A percentile compares a stretch with the other conserved stretches of the same genome.
phyloP scores from a whole-genome alignment of 495 filamentous ascomycete genomes.

The Neurospora terricola region DNA sequence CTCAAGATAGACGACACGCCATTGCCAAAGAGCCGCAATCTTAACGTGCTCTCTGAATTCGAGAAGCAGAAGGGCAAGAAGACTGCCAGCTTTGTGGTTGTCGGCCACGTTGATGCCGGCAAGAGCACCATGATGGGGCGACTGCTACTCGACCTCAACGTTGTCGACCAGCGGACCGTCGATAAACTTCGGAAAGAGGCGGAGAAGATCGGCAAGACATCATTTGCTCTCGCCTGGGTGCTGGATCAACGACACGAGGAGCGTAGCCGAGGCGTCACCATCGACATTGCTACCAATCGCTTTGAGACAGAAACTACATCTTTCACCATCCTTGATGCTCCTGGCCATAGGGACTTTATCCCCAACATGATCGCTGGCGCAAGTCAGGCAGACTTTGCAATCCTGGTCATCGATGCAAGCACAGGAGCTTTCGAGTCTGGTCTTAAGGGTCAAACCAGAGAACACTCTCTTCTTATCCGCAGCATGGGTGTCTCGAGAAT shows the following conservation, averaged over 20 bases:
- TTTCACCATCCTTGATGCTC: slow-evolving; percentile 93
- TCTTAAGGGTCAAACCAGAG: slow-evolving; percentile 86
- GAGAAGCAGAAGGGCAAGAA: slow-evolving; percentile 66
- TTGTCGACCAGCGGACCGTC: slow-evolving; percentile 76
- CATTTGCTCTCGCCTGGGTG: slow-evolving; percentile 94
- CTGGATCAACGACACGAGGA: slow-evolving; percentile 86
- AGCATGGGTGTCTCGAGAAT: slow-evolving; percentile 86
- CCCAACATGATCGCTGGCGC: slow-evolving; percentile 99
- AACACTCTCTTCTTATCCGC: slow-evolving; percentile 80
- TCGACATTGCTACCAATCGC: slow-evolving; percentile 88
- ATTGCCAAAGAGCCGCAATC: slow-evolving; percentile 70
- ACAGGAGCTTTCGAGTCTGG: slow-evolving; percentile 87
- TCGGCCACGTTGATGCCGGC: slow-evolving; percentile 94
- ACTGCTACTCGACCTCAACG: slow-evolving; percentile 78
- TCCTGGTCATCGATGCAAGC: slow-evolving; percentile 85
- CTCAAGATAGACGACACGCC: slow-evolving; percentile 60
- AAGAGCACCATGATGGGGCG: slow-evolving; percentile 98
- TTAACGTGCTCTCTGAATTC: slow-evolving; percentile 78
- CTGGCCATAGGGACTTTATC: slow-evolving; percentile 90
- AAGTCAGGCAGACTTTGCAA: slow-evolving; percentile 90
- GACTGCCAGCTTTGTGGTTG: slow-evolving; percentile 88
- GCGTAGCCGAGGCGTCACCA: slow-evolving; percentile 82
- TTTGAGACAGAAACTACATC: slow-evolving; percentile 79
- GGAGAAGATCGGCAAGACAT: slow-evolving; percentile 84
- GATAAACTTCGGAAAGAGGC: slow-evolving; percentile 83